phyloP scores from a whole-genome alignment of 2,329 filamentous ascomycete genomes.

The Epichloe gansuensis region DNA sequence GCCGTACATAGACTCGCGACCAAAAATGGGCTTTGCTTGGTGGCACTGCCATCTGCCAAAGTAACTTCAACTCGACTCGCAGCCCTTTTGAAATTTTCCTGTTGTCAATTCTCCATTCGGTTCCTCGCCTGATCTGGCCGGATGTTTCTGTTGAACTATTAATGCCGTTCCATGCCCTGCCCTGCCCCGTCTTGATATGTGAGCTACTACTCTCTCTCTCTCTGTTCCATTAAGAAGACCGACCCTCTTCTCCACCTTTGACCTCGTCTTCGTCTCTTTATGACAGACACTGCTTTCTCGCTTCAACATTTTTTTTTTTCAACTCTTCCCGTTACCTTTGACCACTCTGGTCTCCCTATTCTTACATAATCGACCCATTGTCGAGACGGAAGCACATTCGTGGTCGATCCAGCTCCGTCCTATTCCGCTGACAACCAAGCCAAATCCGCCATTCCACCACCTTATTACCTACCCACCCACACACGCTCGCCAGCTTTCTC shows the following conservation, averaged over 20 bases:
- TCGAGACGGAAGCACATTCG: too few species aligned
- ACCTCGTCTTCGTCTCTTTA: neutral
- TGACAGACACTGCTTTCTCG: neutral
- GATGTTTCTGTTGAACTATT: slow-evolving; percentile 1
- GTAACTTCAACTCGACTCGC: neutral
- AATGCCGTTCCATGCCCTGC: neutral
- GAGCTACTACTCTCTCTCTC: too few species aligned
- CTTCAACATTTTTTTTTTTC: neutral
- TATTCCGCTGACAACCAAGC: neutral
- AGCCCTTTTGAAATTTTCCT: neutral
- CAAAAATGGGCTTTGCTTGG: too few species aligned
- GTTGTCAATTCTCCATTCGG: neutral
- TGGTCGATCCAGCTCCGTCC: neutral
- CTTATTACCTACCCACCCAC: neutral
- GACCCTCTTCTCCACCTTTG: neutral
- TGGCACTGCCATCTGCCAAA: neutral
- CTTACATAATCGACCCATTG: too few species aligned
- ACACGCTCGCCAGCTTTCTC: neutral
- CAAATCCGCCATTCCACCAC: neutral
- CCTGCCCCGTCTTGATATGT: neutral
- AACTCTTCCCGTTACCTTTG: neutral
- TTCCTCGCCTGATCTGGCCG: neutral
- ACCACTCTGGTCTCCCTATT: too few species aligned
- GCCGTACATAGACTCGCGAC: too few species aligned
- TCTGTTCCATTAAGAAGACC: too few species aligned